Percentiles rank a stretch among this genome's conserved stretches.
These are phyloP conservation scores for Curvularia hawaiiensis DNA, from an alignment of 2,329 filamentous ascomycete species.

Conservation along the genomic window DNA sequence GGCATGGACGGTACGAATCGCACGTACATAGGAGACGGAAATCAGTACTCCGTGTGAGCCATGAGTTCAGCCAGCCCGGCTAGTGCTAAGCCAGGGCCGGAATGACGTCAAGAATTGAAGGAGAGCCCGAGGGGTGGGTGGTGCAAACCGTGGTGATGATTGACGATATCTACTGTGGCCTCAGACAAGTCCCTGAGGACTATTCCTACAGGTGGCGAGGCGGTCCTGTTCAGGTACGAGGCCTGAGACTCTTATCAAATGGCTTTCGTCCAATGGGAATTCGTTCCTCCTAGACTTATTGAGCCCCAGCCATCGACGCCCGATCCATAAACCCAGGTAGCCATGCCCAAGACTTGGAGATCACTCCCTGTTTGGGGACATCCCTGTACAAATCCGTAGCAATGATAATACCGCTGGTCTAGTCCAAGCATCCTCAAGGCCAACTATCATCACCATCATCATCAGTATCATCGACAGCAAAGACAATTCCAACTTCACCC, in stretches of 20 bases:
- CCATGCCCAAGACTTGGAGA: conserved; percentile 13
- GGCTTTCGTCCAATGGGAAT: conserved; percentile 3
- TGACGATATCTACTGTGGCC: background rate
- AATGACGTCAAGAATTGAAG: conserved; percentile 7
- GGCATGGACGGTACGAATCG: background rate
- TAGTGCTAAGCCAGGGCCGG: background rate
- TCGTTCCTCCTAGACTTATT: conserved; percentile 3
- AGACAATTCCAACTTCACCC: conserved; percentile 3
- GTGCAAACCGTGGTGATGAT: background rate
- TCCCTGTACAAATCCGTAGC: conserved; percentile 13
- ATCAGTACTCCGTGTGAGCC: conserved; percentile 2
- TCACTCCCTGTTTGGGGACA: conserved; percentile 9
- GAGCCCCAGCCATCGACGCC: conserved; percentile 10
- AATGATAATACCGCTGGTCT: conserved; percentile 1
- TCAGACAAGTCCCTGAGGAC: background rate
- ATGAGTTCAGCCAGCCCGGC: background rate
- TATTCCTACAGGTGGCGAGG: background rate
- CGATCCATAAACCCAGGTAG: conserved; percentile 15
- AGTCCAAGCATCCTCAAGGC: background rate
- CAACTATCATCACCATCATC: background rate
- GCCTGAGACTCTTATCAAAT: conserved; percentile 6
- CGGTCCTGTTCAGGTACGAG: background rate
- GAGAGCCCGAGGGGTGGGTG: background rate
- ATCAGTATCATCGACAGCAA: background rate
- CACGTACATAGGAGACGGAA: background rate